phyloP scores from a whole-genome alignment of 2,329 filamentous ascomycete species.

The Penicillium glabrum region DNA sequence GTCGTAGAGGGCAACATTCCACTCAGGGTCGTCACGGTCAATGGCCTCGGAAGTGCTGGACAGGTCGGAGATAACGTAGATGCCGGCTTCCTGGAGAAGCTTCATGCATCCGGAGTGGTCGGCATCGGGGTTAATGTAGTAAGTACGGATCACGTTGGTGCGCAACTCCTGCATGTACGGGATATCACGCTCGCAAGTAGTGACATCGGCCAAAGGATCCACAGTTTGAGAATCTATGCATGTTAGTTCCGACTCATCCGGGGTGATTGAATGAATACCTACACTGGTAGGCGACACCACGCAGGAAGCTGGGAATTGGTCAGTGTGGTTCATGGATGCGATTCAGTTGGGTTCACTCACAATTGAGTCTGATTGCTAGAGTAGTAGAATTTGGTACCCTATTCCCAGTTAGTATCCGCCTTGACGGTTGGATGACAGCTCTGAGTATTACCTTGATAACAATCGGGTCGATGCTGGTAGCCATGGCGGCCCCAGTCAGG shows the following conservation, averaged over 20 bases:
- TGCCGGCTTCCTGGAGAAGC: slow-evolving; percentile 74
- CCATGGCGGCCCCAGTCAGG: slow-evolving; percentile 45
- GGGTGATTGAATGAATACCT: slow-evolving; percentile 21
- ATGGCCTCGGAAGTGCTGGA: slow-evolving; percentile 78
- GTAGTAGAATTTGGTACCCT: slow-evolving; percentile 84
- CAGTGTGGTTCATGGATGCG: slow-evolving; percentile 28
- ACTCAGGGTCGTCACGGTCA: slow-evolving; percentile 72
- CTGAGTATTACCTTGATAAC: slow-evolving; percentile 59
- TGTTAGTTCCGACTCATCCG: not conserved
- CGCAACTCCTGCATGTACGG: slow-evolving; percentile 72
- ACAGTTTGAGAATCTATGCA: slow-evolving; percentile 30
- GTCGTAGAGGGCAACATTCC: slow-evolving; percentile 71
- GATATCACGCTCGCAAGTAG: slow-evolving; percentile 76
- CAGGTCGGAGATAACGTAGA: slow-evolving; percentile 91
- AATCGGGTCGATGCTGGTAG: slow-evolving; percentile 57
- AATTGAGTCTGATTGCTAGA: slow-evolving; percentile 72
- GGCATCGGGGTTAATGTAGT: slow-evolving; percentile 75
- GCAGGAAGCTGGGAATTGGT: slow-evolving; percentile 65
- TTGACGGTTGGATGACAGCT: not conserved
- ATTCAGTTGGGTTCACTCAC: slow-evolving; percentile 53
- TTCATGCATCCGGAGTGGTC: slow-evolving; percentile 83
- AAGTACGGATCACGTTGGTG: slow-evolving; percentile 90
- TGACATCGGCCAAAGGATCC: slow-evolving; percentile 74
- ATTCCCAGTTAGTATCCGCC: slow-evolving; percentile 12
- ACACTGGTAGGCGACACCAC: slow-evolving; percentile 87